Evolutionary conservation across 106 monocot species (phyloP), one percentile per base, ranked within the genome.

Genomic region (Acorus gramineus): DNA sequence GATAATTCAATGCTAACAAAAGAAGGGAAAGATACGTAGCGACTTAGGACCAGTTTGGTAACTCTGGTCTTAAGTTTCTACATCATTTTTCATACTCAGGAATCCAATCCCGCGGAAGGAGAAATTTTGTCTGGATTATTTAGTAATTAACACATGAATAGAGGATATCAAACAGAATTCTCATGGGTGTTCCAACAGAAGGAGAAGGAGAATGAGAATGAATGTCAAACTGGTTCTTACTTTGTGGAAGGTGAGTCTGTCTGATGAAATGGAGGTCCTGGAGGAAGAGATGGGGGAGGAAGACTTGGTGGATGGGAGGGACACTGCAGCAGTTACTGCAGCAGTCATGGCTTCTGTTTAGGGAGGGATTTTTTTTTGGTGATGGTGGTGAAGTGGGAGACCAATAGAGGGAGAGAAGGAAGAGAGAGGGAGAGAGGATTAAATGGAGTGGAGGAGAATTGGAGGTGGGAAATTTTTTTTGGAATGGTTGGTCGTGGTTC

Each of bases 291-390:
- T 6, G 53, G 71, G 71, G 55, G 79, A 62, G 7, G 77, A 83
- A 9, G 74, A 51, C 56, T 84, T 84, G 53, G 76, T 64, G 10
- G 79, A 76, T 3, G 76, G 73, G 57, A 80, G 69, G 50, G 86
- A 76, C 9, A 80, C 73, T 51, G 85, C 80, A 9, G 86, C 80
- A 3, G 80, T 79, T 8, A 83, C 71, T 51, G 86, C 72, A 70
- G 77, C 74, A 55, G 28, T 28, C 28, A 28, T 28, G 28, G 28
- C 28, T 28, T 28, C 28, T 28, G 28, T 28, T 28, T 28, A 28
- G 28, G 82, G 67, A 46, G 82, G 81, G 66, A 81, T 81, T 69
- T 63, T 69, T 63, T 52, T 49, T 45, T 42, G 11, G 9, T 4
- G 14, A 42, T 59, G 10, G 3, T 50, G 43, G 53, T 52, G 4